Evolutionary conservation across 179 eudicot species (phyloP), one percentile per base, ranked within the genome.

Genomic region (Spinacia oleracea): DNA sequence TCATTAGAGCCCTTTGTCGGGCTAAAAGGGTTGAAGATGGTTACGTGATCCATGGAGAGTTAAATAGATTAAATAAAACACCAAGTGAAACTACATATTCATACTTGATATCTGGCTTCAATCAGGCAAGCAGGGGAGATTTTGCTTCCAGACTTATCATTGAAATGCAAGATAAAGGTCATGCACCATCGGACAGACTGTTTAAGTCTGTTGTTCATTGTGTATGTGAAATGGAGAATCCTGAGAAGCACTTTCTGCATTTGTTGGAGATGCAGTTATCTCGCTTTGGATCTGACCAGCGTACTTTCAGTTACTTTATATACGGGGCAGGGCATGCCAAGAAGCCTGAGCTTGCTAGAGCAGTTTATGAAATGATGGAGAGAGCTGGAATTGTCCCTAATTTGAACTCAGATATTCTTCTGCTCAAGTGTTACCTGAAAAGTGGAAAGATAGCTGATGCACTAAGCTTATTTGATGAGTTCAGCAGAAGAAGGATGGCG

Each of bases 151-250:
- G 85, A 76, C 87, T 93, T 77, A 87, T 95, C 48, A 70, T 91
- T 48, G 97, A 93, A 82, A 95, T 95, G 98, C 97, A 93, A 93
- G 94, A 88, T 80, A 95, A 84, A 77, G 97, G 97, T 65, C 82
- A 88, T 79, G 31, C 51, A 34, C 89, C 91, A 10, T 43, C 78
- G 15, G 79, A 78, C 27, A 77, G 14, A 81, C 70, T 91, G 78
- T 86, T 85, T 75, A 89, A 84, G 80, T 64, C 79, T 12, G 97
- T 91, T n/a, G 83, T 93, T 51, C 59, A 48, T 50, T 63, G 83
- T 76, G 70, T 93, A 46, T 83, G 87, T 81, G 71, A 80, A 15
- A 87, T 83, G 90, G 91, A 89, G 62, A 80, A 87, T 79, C 77
- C 90, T 31, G 92, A 89, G 73, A 83, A 79, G 79, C 87, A 79